Base-by-base conservation (phyloP, 306 rosid species). In the Prunus mira region DNA sequence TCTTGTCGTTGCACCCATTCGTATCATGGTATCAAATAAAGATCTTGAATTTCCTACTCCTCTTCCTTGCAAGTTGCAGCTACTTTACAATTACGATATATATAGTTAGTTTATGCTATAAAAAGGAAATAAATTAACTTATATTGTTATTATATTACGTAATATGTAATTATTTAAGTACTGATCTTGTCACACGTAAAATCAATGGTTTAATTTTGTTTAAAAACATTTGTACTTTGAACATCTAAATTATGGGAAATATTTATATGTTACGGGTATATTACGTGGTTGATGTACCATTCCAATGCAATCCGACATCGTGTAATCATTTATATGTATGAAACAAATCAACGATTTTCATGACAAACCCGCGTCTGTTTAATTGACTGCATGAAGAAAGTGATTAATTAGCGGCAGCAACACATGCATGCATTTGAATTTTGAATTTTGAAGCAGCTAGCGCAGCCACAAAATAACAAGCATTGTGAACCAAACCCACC, bases 401-500 rank as follows among this genome's bases (percentile, higher is more conserved):
- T 34, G 38, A 34, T 34, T 34, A 5, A 5, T 34, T 5, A 15
- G 9, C 25, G 12, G 5, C 27, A 5, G 0, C 65, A 13, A 25
- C 34, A 60, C 65, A 60, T 11, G 18, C 34, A 60, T 60, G 27
- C 34, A 60, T 25, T 4, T 22, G 13, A 18, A 62, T 4, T 25
- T 4, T 22, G 13, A 18, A 62, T 4, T 25, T 4, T 22, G 13
- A 18, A 62, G 13, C 19, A 15, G 6, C 9, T 1, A 15, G 19
- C 12, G 20, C 43, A 28, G 18, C 43, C 67, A 14, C 28, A 7
- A 24, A 12, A 19, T 32, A 32, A 51, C n/a, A 25, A 4, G 11
- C 52, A 12, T 2, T 12, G 72, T 50, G 92, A 85, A 87, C 74
- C 20, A 47, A 5, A 22, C 78, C 85, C 50, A 3, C 5, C 11